A percentile compares a stretch with the other conserved stretches of the same genome.
phyloP scores from a whole-genome alignment of 345 rosid genomes.

The Excoecaria cochinchinensis region DNA sequence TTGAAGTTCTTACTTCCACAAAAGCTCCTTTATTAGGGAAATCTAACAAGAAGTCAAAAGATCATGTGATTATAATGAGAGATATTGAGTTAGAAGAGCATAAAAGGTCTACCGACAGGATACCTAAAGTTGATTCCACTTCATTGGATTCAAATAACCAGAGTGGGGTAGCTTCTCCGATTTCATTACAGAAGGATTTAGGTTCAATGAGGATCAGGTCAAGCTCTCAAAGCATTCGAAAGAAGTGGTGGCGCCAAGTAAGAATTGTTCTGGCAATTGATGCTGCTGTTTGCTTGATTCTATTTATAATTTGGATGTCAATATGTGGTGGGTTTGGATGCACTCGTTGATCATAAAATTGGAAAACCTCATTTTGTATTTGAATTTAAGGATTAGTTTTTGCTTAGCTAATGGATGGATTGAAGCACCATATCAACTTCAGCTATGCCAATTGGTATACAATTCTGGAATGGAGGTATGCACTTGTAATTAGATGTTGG shows the following conservation, averaged over 20 bases:
- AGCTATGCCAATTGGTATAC: background rate
- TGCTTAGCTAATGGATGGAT: background rate
- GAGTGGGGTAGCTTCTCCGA: conserved; percentile 40
- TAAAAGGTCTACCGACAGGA: conserved; percentile 52
- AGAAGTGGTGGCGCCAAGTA: conserved; percentile 76
- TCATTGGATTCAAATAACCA: conserved; percentile 39
- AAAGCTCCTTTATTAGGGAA: conserved; percentile 75
- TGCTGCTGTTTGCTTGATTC: conserved; percentile 62
- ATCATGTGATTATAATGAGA: conserved; percentile 54
- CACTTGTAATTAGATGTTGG: conserved; percentile 5
- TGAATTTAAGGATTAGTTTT: background rate
- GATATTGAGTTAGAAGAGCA: conserved; percentile 68
- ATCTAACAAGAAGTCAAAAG: conserved; percentile 54
- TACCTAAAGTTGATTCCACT: conserved; percentile 38
- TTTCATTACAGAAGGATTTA: conserved; percentile 56
- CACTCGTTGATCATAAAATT: conserved; percentile 27
- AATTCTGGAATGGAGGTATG: conserved; percentile 7
- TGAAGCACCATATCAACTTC: background rate
- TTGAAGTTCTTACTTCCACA: conserved; percentile 52
- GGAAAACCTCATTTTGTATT: background rate
- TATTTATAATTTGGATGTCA: conserved; percentile 66
- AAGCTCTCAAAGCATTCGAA: conserved; percentile 48
- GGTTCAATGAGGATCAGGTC: conserved; percentile 64
- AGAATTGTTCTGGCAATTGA: conserved; percentile 71
- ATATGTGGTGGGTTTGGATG: conserved; percentile 58